Percentiles rank a stretch among this genome's conserved stretches.
These are phyloP conservation scores for Tubosaeta sp. DNA, from an alignment of 768 basidiomycete genomes.

Conservation along the genomic window DNA sequence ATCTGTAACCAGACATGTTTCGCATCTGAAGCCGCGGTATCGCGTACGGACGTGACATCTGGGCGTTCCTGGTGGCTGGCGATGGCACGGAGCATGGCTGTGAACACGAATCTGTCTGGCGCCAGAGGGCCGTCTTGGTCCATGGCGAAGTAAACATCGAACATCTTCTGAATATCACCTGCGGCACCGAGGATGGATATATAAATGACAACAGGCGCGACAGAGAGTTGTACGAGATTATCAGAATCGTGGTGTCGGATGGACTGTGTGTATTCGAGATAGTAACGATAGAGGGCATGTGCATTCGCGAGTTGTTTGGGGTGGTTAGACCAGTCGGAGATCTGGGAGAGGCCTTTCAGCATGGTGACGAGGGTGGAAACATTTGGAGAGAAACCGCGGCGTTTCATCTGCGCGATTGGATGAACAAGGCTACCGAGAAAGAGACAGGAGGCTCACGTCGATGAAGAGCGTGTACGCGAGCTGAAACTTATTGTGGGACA, in stretches of 20 bases:
- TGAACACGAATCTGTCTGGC: slow-evolving; percentile 58
- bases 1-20: slow-evolving; percentile 69
- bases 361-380: slow-evolving; percentile 65
- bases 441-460: slow-evolving; percentile 47
- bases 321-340: slow-evolving; percentile 56
- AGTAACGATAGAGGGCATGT: slow-evolving; percentile 57
- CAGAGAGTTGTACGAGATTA: slow-evolving; percentile 44
- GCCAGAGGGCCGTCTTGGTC: slow-evolving; percentile 60
- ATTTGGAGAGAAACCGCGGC: slow-evolving; percentile 71
- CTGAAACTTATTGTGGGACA: slow-evolving; percentile 53
- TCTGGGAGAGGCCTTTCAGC: slow-evolving; percentile 57
- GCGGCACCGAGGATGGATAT: slow-evolving; percentile 63
- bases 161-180: slow-evolving; percentile 59
- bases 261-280: slow-evolving; percentile 45
- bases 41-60: slow-evolving; percentile 28
- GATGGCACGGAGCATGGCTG: slow-evolving; percentile 58
- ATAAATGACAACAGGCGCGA: slow-evolving; percentile 52
- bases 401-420: slow-evolving; percentile 62
- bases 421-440: slow-evolving; percentile 13
- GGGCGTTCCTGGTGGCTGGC: slow-evolving; percentile 22
- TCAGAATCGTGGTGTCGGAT: slow-evolving; percentile 45
- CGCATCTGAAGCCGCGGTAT: slow-evolving; percentile 54
- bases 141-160: slow-evolving; percentile 71
- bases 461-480: slow-evolving; percentile 61
- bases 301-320: slow-evolving; percentile 61